A percentile compares a stretch with the other conserved stretches of the same genome.
Evolutionary conservation across 495 filamentous ascomycete species (phyloP).

Genomic region (Evernia prunastri): DNA sequence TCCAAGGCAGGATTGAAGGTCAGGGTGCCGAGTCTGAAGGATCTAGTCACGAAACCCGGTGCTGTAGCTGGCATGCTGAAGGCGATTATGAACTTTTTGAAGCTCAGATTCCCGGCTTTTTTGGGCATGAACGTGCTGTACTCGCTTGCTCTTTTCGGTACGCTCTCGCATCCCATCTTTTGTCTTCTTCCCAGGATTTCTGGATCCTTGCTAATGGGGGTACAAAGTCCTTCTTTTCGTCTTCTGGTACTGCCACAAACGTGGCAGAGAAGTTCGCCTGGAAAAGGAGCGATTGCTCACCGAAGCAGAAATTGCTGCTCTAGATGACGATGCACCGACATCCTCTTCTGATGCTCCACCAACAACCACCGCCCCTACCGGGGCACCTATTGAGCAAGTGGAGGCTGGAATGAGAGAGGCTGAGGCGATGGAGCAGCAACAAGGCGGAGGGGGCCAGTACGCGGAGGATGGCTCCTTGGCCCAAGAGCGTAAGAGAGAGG

Average conservation of each 20-base stretch:
- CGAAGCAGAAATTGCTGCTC: constrained; percentile 41
- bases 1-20: constrained; percentile 45
- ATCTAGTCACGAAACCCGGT: constrained; percentile 79
- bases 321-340: constrained; percentile 36
- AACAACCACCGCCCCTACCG: constrained; percentile 42
- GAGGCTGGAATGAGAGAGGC: constrained; percentile 34
- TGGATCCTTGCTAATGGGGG: constrained; percentile 7
- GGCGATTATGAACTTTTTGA: constrained; percentile 77
- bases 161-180: constrained; percentile 30
- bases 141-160: constrained; percentile 77
- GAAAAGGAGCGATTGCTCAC: constrained; percentile 59
- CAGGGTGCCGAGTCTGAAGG: constrained; percentile 58
- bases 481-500: constrained; percentile 1
- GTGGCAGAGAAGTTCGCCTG: constrained; percentile 75
- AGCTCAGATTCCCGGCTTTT: constrained; percentile 76
- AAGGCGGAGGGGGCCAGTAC: constrained; percentile 6
- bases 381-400: constrained; percentile 39
- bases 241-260: constrained; percentile 96
- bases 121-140: constrained; percentile 79
- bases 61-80: constrained; percentile 74
- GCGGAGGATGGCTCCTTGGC: constrained; percentile 9
- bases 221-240: constrained; percentile 72
- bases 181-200: background rate
- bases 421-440: constrained; percentile 4
- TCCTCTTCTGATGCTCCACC: constrained; percentile 17